Percentiles rank a stretch among this genome's conserved stretches.
Evolutionary conservation across 192 early-diverging fungal genomes (phyloP).

Genomic region (Chytriomyces sp.): DNA sequence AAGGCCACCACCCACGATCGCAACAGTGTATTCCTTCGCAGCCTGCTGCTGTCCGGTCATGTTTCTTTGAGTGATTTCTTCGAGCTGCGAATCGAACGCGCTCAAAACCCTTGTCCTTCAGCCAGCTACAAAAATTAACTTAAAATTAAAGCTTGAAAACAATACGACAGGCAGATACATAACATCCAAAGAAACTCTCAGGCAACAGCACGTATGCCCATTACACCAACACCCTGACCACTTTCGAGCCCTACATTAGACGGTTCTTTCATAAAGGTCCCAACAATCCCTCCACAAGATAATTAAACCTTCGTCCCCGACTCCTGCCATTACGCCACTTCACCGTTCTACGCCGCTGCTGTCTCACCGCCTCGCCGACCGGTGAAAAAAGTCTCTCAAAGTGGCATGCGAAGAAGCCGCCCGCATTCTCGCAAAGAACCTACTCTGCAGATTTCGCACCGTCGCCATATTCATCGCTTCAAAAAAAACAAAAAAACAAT

Average conservation of each 20-base stretch:
- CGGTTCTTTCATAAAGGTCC: not conserved
- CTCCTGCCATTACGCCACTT: not conserved
- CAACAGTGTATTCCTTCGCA: conserved; percentile 48
- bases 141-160: not conserved
- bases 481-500: not conserved
- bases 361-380: not conserved
- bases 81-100: not conserved
- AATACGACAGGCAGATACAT: not conserved
- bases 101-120: not conserved
- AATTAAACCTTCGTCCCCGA: not conserved
- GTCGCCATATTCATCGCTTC: not conserved
- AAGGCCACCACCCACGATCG: conserved; percentile 90
- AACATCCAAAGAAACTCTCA: no score
- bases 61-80: not conserved
- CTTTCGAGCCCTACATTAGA: not conserved
- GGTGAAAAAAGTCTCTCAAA: not conserved
- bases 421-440: not conserved
- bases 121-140: not conserved
- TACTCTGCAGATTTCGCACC: not conserved
- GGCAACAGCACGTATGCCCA: not conserved
- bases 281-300: not conserved
- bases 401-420: not conserved
- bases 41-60: not conserved
- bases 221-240: not conserved
- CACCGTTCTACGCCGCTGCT: not conserved